Evolutionary conservation across 2,329 filamentous ascomycete species (phyloP), one percentile per base, ranked within the genome.

Genomic region (Penicillium sp.): DNA sequence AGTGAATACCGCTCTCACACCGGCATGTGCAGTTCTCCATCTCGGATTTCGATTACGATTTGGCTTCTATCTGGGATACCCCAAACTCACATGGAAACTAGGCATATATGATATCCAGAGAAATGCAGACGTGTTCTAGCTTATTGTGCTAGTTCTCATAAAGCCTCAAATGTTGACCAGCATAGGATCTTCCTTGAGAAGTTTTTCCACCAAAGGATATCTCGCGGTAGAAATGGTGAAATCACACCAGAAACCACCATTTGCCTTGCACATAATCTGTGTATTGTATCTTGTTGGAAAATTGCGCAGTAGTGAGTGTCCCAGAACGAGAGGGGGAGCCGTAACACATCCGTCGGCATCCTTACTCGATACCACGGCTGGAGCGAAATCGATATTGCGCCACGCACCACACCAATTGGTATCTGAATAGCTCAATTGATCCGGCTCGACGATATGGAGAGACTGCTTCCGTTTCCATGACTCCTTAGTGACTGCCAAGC

Each of bases 171-270:
- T 31, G 52, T 25, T 54, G 5, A 25, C 9, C 18, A 40, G 16
- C 11, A 18, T 41, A 18, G 31, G 30, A 13, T 45, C 43, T 9
- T 30, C 35, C 20, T 36, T 45, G 20, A 45, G 7, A 16, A 45
- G 30, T 9, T 24, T 16, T 20, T 45, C 43, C 24, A 45, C 31
- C 11, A 20, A 35, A 11, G 30, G 20, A 9, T 36, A 25, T 7
- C 20, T 16, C 16, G 36, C 36, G 3, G 30, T 10, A 13, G 16
- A 13, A 36, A 24, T 20, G 6, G 36, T 48, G 9, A 48, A 48
- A 40, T 48, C 43, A 25, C 43, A 45, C 43, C 43, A 45, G n/a
- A 35, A 45, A 14, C 43, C 31, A 11, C 43, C 43, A 13, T 27
- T 31, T 9, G 14, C 31, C 20, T 45, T 45, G 30, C 43, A 36